Evolutionary conservation across 495 filamentous ascomycete genomes (phyloP), one percentile per base, ranked within the genome.

Genomic region (Amphirosellinia nigrospora): DNA sequence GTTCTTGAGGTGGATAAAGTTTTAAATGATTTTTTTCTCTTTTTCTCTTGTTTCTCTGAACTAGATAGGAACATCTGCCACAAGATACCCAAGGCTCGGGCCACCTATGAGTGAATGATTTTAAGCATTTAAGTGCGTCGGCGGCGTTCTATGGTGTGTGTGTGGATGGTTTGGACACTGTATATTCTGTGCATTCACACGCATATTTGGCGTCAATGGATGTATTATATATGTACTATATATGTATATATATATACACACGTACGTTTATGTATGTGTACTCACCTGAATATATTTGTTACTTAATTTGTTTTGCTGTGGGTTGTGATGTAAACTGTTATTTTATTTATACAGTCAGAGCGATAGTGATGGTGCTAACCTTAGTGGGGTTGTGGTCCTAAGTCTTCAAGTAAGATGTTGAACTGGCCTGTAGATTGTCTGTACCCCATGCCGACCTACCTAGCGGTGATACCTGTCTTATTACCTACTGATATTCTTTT

Each of bases 41-140:
- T n/a, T 32, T 19, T 41, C 30, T 38, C 5, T 26, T 50, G 41
- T 50, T 26, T 53, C 10, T 59, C 58, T 50, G 21, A 65, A 52
- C 52, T 76, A 78, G 73, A 78, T 68, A 74, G 65, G 68, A 76
- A 74, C 48, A 72, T 69, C 68, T 76, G 71, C 43, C 72, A 74
- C 73, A 66, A 76, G 76, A 78, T 66, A 75, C 58, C 55, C 53
- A 72, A 61, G 76, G 76, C 74, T 74, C 76, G 16, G 63, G 76
- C 76, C 76, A 23, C 36, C 72, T 36, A 76, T 71, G 76, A 76
- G 76, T 78, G 76, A 75, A 78, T 74, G 74, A 74, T 64, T 19
- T 73, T 66, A 71, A 64, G 68, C 68, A 70, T 45, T 32, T 66
- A 66, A 65, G 53, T 62, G 72, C 75, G 71, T 70, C 62, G 72